phyloP scores from a whole-genome alignment of 139 green algal genomes.

The Tetraselmis striata region DNA sequence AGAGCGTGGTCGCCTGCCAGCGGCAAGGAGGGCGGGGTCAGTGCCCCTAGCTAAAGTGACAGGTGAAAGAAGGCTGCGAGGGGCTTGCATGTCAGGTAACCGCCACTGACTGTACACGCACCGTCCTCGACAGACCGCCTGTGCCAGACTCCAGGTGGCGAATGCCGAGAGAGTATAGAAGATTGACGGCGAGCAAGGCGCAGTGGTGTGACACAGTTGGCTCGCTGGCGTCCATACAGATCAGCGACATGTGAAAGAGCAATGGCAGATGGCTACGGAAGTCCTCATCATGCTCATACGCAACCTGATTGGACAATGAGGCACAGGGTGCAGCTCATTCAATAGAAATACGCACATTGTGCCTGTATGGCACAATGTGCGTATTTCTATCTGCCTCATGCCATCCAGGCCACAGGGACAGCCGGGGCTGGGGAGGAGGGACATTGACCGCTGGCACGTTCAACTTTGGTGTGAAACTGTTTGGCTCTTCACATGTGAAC shows the following conservation, averaged over 20 bases:
- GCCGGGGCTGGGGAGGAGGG: too few relatives aligned
- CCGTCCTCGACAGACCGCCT: background rate
- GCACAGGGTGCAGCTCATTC: too few relatives aligned
- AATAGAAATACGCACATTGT: too few relatives aligned
- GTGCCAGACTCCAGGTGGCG: conserved; percentile 37
- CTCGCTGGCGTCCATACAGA: conserved; percentile 24
- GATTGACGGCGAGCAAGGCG: conserved; percentile 46
- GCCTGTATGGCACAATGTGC: too few relatives aligned
- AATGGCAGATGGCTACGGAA: conserved; percentile 72
- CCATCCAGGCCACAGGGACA: too few relatives aligned
- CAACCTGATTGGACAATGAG: conserved; percentile 13
- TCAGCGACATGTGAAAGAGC: conserved; percentile 63
- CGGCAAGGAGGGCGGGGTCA: conserved; percentile 10
- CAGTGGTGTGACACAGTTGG: conserved; percentile 36
- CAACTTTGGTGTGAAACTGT: too few relatives aligned
- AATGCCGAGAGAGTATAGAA: conserved; percentile 57
- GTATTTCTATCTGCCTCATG: too few relatives aligned
- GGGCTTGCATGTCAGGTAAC: background rate
- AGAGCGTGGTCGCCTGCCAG: conserved; percentile 39
- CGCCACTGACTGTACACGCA: background rate
- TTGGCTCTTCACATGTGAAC: too few relatives aligned
- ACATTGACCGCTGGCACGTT: too few relatives aligned
- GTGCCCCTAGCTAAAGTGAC: conserved; percentile 5
- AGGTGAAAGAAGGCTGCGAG: conserved; percentile 6
- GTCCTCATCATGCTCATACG: conserved; percentile 84